These are phyloP conservation scores for Eutrema japonicum DNA, from an alignment of 345 rosid species.

Conservation along the genomic window DNA sequence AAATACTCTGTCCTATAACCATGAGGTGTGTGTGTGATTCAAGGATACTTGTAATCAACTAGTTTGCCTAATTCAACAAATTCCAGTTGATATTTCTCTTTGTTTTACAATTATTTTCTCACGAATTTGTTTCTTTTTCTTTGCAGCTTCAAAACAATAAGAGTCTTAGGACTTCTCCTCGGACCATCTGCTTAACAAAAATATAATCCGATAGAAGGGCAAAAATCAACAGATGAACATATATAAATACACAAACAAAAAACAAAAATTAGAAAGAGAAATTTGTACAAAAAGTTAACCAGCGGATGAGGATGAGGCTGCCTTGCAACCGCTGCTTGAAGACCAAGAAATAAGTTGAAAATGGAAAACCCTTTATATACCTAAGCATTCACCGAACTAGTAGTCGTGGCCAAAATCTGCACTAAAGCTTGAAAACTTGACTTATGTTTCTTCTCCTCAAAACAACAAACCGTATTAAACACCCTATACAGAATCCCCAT, in stretches of 20 bases:
- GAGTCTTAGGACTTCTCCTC: not conserved
- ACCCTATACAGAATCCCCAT: constrained; percentile 26
- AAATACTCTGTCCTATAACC: constrained; percentile 73
- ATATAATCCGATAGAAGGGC: not conserved
- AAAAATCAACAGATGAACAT: constrained; percentile 25
- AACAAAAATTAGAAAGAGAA: not conserved
- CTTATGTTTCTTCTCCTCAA: constrained; percentile 31
- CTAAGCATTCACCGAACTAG: constrained; percentile 30
- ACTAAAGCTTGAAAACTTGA: constrained; percentile 24
- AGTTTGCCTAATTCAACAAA: not conserved
- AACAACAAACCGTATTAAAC: constrained; percentile 29
- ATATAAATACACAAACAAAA: not conserved
- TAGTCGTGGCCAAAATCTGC: constrained; percentile 24
- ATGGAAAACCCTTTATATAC: not conserved
- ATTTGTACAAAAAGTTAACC: constrained; percentile 9
- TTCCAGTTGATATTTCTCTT: not conserved
- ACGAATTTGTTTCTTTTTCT: not conserved
- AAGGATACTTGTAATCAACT: constrained; percentile 5
- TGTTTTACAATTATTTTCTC: not conserved
- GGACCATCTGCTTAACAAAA: not conserved
- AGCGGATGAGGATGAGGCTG: constrained; percentile 15
- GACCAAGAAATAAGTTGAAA: constrained; percentile 21
- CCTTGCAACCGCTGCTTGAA: constrained; percentile 19
- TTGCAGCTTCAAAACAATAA: constrained; percentile 11
- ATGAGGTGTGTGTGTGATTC: constrained; percentile 49